phyloP scores from a whole-genome alignment of 192 early-diverging fungal genomes.

The Coemansia sp. region DNA sequence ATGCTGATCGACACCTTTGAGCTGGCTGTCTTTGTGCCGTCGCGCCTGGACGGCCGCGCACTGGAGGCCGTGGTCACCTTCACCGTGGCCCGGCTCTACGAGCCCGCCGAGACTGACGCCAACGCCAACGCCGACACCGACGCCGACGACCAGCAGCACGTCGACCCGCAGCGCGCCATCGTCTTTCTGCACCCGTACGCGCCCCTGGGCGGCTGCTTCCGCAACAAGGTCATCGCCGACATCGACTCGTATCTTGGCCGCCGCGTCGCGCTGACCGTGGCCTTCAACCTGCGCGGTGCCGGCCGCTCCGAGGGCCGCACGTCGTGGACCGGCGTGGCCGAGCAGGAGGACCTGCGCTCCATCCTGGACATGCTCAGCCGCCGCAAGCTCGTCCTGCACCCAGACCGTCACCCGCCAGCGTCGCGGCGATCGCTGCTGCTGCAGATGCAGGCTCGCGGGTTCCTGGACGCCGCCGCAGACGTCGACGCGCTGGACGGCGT shows the following conservation, averaged over 20 bases:
- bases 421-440: conserved; percentile 22
- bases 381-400: conserved; percentile 33
- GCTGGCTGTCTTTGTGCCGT: conserved; percentile 46
- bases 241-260: conserved; percentile 18
- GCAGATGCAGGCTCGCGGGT: conserved; percentile 45
- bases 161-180: conserved; percentile 14
- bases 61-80: conserved; percentile 37
- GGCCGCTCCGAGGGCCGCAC: conserved; percentile 51
- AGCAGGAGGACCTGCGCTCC: conserved; percentile 49
- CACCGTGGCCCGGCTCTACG: conserved; percentile 1
- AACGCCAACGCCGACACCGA: background rate
- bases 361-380: conserved; percentile 33
- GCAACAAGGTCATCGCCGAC: conserved; percentile 49
- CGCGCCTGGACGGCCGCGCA: conserved; percentile 47
- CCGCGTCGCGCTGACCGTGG: conserved; percentile 27
- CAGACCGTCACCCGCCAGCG: conserved; percentile 20
- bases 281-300: conserved; percentile 51
- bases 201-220: conserved; percentile 49
- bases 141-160: background rate
- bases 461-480: conserved; percentile 11
- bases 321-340: conserved; percentile 48
- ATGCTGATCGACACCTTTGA: conserved; percentile 39
- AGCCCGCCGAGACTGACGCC: background rate
- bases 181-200: conserved; percentile 49
- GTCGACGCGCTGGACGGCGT: conserved; percentile 18